These are phyloP conservation scores for Dactylella cylindrospora DNA, from an alignment of 2,329 filamentous ascomycete species.

Conservation along the genomic window DNA sequence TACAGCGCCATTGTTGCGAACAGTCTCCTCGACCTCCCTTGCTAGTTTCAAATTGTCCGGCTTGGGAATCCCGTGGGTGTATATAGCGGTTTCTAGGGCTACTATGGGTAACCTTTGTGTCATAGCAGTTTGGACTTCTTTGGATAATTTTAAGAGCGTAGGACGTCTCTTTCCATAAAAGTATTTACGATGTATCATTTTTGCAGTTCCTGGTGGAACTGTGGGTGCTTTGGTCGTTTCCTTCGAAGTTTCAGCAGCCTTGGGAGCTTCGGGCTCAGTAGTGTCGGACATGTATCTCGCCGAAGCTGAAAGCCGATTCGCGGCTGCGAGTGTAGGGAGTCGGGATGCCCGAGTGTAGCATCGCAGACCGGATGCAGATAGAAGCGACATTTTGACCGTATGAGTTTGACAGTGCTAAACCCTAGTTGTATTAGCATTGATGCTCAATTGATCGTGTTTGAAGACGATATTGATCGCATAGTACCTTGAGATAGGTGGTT, in stretches of 20 bases:
- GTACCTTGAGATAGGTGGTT: too few relatives aligned
- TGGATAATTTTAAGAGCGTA: conserved; percentile 68
- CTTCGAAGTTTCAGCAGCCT: neutral
- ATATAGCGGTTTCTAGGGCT: conserved; percentile 92
- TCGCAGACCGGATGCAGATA: conserved; percentile 21
- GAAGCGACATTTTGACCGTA: conserved; percentile 31
- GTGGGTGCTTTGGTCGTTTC: neutral
- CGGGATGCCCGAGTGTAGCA: conserved; percentile 2
- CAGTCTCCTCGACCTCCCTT: conserved; percentile 75
- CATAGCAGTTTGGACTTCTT: conserved; percentile 79
- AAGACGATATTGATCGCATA: too few relatives aligned
- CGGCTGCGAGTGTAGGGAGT: neutral
- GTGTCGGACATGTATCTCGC: conserved; percentile 5
- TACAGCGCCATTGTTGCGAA: conserved; percentile 76
- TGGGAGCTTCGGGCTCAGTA: neutral
- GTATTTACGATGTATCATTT: neutral
- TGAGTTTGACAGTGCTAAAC: too few relatives aligned
- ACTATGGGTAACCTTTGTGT: conserved; percentile 77
- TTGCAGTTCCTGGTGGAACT: neutral
- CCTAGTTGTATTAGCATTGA: too few relatives aligned
- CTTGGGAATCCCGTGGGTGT: conserved; percentile 84
- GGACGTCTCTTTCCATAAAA: neutral
- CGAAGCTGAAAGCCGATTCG: neutral
- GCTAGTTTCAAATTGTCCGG: conserved; percentile 74
- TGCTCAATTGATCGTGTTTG: too few relatives aligned